These are phyloP conservation scores for Phaeolepiota aurea DNA, from an alignment of 768 basidiomycete species.

Conservation along the genomic window DNA sequence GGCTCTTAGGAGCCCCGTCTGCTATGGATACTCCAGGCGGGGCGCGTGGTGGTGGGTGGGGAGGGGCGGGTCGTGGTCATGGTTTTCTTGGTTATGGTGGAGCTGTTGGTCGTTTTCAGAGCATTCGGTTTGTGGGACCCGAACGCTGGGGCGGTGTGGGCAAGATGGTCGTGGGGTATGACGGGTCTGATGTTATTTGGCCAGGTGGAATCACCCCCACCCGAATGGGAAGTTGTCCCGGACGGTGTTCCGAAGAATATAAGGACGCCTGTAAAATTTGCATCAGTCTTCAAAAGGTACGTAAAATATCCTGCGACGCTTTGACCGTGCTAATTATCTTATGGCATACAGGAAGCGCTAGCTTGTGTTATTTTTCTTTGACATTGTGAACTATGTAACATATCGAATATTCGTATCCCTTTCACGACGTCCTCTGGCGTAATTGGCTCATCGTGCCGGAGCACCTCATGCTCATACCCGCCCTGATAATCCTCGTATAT, in stretches of 20 bases:
- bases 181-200: too few species aligned
- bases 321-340: background rate
- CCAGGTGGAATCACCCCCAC: too few species aligned
- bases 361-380: background rate
- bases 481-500: too few species aligned
- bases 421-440: background rate
- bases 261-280: background rate
- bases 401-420: background rate
- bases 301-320: background rate
- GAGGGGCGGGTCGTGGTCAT: conserved; percentile 3
- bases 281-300: too few species aligned
- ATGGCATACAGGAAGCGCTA: background rate
- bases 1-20: conserved; percentile 81
- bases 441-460: background rate
- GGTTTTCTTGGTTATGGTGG: background rate
- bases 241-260: background rate
- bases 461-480: background rate
- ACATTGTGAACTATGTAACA: background rate
- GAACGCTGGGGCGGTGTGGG: too few species aligned
- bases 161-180: too few species aligned
- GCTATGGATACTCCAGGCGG: conserved; percentile 60
- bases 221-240: too few species aligned
- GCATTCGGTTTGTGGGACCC: too few species aligned
- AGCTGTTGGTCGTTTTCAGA: background rate
- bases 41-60: conserved; percentile 30